Base-by-base conservation (phyloP, 1,284 basidiomycete species). In the Boletellus deceptivus region DNA sequence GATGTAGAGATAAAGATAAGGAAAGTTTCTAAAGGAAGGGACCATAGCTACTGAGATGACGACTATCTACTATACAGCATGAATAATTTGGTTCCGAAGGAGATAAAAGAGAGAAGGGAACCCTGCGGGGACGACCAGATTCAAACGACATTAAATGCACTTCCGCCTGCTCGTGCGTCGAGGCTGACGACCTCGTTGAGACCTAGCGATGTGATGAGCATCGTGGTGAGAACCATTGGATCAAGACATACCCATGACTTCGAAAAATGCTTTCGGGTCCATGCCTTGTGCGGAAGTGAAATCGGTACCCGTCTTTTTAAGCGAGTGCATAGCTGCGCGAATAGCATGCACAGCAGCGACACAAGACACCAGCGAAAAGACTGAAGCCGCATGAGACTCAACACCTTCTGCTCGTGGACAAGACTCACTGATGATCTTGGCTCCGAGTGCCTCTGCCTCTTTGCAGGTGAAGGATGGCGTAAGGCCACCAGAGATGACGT, bases 271-370 rank as follows among this genome's bases (percentile, higher is more conserved):
- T 61, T 83, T 84, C 20, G 86, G 86, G 58, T 86, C 85, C 86
- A 89, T 89, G 16, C 86, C 85, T 67, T 81, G 75, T 0, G 85
- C 82, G 22, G 81, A 80, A 17, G 70, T 59, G 62, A 82, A 84
- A 64, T 89, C 86, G 9, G 86, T 88, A 25, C 86, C 86, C 2
- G 85, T 88, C 73, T 86, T 85, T 73, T 81, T 87, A 35, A 89
- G 69, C 3, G 82, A 82, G 22, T 76, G 76, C 85, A 89, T 87
- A 2, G 86, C 86, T 6, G 79, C 80, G 48, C 86, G 80, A 47
- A 86, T 79, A 13, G 78, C 84, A 56, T 89, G 86, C 8, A 86
- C 80, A 55, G 83, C 83, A 41, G 86, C 83, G 27, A 89, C 86
- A 57, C 80, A 84, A 29, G 84, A 87, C 6, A 85, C 82, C 13